Conservation (phyloP, 2,329 filamentous ascomycete species). For the Aspergillus brasiliensis region DNA sequence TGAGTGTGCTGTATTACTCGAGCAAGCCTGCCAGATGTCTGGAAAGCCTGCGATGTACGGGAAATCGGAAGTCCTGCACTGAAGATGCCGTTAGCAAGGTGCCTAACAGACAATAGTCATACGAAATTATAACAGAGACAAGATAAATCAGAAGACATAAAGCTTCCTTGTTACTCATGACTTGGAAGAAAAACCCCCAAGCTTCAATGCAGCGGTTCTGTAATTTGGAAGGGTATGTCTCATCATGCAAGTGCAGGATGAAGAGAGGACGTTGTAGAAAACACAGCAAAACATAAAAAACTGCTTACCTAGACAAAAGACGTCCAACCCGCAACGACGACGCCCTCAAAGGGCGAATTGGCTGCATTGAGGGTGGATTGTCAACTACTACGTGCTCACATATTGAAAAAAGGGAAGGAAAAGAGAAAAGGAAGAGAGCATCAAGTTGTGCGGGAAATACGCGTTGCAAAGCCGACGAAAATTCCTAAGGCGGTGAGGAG, state of each 20-base stretch:
- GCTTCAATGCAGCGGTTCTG: slow-evolving; percentile 73
- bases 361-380: slow-evolving; percentile 38
- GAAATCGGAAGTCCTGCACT: slow-evolving; percentile 30
- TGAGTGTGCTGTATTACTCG: slow-evolving; percentile 12
- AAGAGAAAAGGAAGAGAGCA: slow-evolving; percentile 15
- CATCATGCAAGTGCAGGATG: slow-evolving; percentile 41
- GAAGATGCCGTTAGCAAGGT: slow-evolving; percentile 26
- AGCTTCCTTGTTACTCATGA: slow-evolving; percentile 45
- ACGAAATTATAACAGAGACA: background rate
- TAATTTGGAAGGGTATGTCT: slow-evolving; percentile 41
- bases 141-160: slow-evolving; percentile 22
- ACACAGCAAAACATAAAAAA: slow-evolving; percentile 8
- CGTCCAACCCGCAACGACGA: slow-evolving; percentile 34
- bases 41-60: slow-evolving; percentile 8
- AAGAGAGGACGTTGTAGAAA: background rate
- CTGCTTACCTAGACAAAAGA: slow-evolving; percentile 39
- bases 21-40: slow-evolving; percentile 4
- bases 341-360: slow-evolving; percentile 40
- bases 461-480: slow-evolving; percentile 15
- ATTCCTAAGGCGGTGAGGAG: slow-evolving; percentile 20
- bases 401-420: slow-evolving; percentile 20
- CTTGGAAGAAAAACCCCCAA: slow-evolving; percentile 37
- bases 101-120: background rate
- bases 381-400: slow-evolving; percentile 25
- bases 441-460: slow-evolving; percentile 14